These are phyloP conservation scores for Pisolithus sp. DNA, from an alignment of 768 basidiomycete genomes.

Conservation along the genomic window DNA sequence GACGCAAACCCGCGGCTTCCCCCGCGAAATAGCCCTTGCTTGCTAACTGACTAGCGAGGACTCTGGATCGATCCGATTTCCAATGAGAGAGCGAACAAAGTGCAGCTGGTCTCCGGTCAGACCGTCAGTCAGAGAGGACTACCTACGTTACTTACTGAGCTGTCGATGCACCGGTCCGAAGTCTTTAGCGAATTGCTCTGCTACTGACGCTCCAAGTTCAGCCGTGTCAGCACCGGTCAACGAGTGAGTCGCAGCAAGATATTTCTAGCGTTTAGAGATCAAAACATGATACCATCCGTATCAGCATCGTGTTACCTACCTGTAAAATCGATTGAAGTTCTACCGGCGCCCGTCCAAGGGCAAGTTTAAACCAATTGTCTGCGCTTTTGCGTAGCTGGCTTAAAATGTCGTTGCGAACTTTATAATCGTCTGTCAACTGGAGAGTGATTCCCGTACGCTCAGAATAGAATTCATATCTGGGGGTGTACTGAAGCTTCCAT, in stretches of 20 bases:
- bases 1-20: conserved; percentile 73
- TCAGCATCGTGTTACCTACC: conserved; percentile 38
- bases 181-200: conserved; percentile 77
- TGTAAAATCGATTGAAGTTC: conserved; percentile 91
- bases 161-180: conserved; percentile 75
- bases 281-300: background rate
- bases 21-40: conserved; percentile 88
- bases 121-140: background rate
- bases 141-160: conserved; percentile 45
- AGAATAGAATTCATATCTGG: conserved; percentile 76
- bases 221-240: conserved; percentile 65
- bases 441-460: conserved; percentile 68
- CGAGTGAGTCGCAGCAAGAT: conserved; percentile 71
- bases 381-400: conserved; percentile 68
- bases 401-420: conserved; percentile 78
- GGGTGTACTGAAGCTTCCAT: conserved; percentile 65
- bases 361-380: conserved; percentile 79
- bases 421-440: conserved; percentile 81
- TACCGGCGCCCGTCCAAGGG: conserved; percentile 81
- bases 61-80: conserved; percentile 77
- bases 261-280: conserved; percentile 54
- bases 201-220: conserved; percentile 88
- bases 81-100: conserved; percentile 50
- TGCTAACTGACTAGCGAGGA: conserved; percentile 78
- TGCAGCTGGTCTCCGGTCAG: conserved; percentile 36